Percentiles rank a stretch among this genome's conserved stretches.
Evolutionary conservation across 306 rosid species (phyloP).

Genomic region (Neltuma alba): DNA sequence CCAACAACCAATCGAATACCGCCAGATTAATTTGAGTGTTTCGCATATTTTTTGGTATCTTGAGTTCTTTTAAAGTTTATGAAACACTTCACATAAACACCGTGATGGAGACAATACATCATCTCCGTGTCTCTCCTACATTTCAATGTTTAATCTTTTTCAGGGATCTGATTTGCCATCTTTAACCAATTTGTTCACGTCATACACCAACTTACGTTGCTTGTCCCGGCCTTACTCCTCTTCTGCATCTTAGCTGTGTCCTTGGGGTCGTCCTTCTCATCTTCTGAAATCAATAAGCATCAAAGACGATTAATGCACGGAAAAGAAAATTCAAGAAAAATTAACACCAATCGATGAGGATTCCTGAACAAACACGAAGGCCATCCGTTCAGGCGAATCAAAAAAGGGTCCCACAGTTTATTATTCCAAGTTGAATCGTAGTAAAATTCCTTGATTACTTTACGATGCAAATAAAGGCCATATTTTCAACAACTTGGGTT

Average conservation of each 20-base stretch:
- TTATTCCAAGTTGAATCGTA: not conserved
- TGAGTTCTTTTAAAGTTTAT: not conserved
- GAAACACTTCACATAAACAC: not conserved
- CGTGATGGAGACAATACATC: not conserved
- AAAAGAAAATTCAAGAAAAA: not conserved
- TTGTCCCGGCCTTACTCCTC: constrained; percentile 46
- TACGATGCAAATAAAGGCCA: not conserved
- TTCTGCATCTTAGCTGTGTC: constrained; percentile 51
- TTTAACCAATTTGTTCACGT: not conserved
- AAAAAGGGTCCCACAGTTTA: too few relatives aligned
- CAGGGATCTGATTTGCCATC: not conserved
- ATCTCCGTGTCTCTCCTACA: not conserved
- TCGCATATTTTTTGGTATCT: constrained; percentile 5
- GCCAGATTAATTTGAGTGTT: constrained; percentile 4
- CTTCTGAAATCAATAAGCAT: constrained; percentile 59
- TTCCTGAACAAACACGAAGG: not conserved
- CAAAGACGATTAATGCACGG: not conserved
- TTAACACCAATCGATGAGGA: not conserved
- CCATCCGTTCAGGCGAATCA: not conserved
- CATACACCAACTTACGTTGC: constrained; percentile 50
- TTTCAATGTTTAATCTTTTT: not conserved
- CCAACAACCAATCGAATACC: not conserved
- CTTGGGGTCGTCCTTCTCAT: constrained; percentile 48
- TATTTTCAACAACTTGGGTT: not conserved
- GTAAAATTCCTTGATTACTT: not conserved